phyloP scores from a whole-genome alignment of 805 yeast genomes.

The Barnettozyma sucrosica region DNA sequence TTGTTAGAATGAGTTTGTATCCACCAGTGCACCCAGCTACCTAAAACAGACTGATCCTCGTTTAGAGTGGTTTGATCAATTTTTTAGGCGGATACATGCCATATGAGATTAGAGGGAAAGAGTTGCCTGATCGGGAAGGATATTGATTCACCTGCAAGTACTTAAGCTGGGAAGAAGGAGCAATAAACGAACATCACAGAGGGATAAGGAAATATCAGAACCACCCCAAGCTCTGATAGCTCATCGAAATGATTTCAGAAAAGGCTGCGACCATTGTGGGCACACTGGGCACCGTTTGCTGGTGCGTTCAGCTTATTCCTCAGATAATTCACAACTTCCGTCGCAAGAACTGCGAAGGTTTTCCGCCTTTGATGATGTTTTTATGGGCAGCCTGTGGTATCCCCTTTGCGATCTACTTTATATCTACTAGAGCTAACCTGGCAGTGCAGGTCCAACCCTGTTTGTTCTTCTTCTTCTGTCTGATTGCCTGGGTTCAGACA shows the following conservation, averaged over 20 bases:
- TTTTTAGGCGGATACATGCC: too few species aligned
- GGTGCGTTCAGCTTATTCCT: constrained; percentile 91
- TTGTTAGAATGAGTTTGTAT: neutral
- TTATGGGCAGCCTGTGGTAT: constrained; percentile 76
- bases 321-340: constrained; percentile 72
- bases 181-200: neutral
- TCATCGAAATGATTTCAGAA: constrained; percentile 20
- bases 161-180: neutral
- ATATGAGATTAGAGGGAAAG: neutral
- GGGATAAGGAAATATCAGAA: neutral
- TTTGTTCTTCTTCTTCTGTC: constrained; percentile 68
- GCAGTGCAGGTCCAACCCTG: constrained; percentile 87
- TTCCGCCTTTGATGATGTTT: constrained; percentile 85
- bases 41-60: neutral
- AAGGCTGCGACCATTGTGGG: constrained; percentile 70
- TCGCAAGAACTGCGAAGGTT: constrained; percentile 75
- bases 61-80: too few species aligned
- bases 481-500: constrained; percentile 61
- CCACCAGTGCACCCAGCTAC: neutral
- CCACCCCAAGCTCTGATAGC: neutral
- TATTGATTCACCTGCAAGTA: neutral
- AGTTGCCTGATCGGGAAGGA: constrained; percentile 1
- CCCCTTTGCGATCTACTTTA: constrained; percentile 80
- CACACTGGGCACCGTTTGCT: constrained; percentile 82
- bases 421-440: constrained; percentile 62